Evolutionary conservation across 805 yeast species (phyloP).

Genomic region (Ogataea trehalophila): DNA sequence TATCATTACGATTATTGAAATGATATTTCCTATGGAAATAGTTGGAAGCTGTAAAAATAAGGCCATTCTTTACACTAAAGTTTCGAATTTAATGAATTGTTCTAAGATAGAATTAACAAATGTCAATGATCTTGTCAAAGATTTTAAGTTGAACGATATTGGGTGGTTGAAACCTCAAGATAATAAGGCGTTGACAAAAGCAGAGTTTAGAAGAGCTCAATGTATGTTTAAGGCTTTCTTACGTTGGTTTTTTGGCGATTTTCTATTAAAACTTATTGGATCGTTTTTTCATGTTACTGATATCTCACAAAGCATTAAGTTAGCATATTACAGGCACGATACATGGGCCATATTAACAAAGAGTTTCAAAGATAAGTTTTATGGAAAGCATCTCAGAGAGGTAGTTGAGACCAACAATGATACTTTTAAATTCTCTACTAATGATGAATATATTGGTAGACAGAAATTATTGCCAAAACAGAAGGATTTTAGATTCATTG

Average conservation of each 20-base stretch:
- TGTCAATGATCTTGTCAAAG: slow-evolving; percentile 29
- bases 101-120: slow-evolving; percentile 34
- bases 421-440: slow-evolving; percentile 14
- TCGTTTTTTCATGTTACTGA: slow-evolving; percentile 68
- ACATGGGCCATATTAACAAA: slow-evolving; percentile 47
- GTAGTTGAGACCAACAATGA: slow-evolving; percentile 10
- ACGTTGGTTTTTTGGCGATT: slow-evolving; percentile 50
- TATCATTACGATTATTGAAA: slow-evolving; percentile 38
- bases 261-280: slow-evolving; percentile 43
- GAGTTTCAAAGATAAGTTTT: slow-evolving; percentile 41
- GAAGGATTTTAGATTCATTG: slow-evolving; percentile 54
- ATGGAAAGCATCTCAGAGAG: slow-evolving; percentile 31
- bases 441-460: slow-evolving; percentile 34
- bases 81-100: slow-evolving; percentile 36
- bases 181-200: slow-evolving; percentile 30
- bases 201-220: slow-evolving; percentile 38
- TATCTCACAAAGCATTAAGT: slow-evolving; percentile 33
- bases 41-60: slow-evolving; percentile 54
- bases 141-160: slow-evolving; percentile 40
- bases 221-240: slow-evolving; percentile 38
- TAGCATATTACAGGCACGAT: slow-evolving; percentile 51
- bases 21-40: slow-evolving; percentile 43
- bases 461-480: slow-evolving; percentile 57
- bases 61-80: slow-evolving; percentile 29
- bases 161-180: slow-evolving; percentile 46